Base-by-base conservation (phyloP, 371 early-diverging fungal genomes). In the Syncephalis plumigaleata region DNA sequence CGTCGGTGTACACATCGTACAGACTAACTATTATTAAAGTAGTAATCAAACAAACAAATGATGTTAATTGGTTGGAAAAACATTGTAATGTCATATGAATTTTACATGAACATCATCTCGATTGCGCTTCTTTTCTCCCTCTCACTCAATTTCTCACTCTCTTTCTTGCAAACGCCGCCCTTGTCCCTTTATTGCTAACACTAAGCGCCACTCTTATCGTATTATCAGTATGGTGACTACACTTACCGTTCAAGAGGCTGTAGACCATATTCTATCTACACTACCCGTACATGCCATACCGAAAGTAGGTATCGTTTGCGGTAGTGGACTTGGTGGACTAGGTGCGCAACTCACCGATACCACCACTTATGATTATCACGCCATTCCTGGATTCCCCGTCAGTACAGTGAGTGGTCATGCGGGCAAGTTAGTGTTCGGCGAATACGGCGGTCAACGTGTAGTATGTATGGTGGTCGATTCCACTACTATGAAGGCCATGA, bases 341-440 rank as follows among this genome's bases (percentile, higher is more conserved):
- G 89, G 78, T 22, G 70, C 77, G 42, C 76, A 77, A 36, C 71
- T 91, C 23, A 78, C 80, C 46, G 67, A 65, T 49, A 56, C 48
- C 13, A 49, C 52, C 2, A 56, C 66, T 20, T 68, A 91, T 44
- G 42, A 63, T n/a, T 91, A 91, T 69, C 60, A 70, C 43, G 77
- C 79, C 37, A 89, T 93, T 52, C 91, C 91, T 18, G 77, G 82
- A 36, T 93, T 93, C 59, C 81, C 79, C 39, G 56, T 58, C 39
- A 83, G 84, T 64, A 91, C 90, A 44, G 91, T 87, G 26, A 71
- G 62, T 31, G 93, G 95, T 17, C 95, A 94, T 57, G 79, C 73
- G 37, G 91, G 93, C 43, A 85, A 91, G 60, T 75, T 94, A 27
- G 91, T 87, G 1, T 88, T 91, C 67, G 93, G 92, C 46, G 64